Percentiles rank a stretch among this genome's conserved stretches.
These are phyloP conservation scores for Dothideomycetes sp. DNA, from an alignment of 2,329 filamentous ascomycete genomes.

Conservation along the genomic window DNA sequence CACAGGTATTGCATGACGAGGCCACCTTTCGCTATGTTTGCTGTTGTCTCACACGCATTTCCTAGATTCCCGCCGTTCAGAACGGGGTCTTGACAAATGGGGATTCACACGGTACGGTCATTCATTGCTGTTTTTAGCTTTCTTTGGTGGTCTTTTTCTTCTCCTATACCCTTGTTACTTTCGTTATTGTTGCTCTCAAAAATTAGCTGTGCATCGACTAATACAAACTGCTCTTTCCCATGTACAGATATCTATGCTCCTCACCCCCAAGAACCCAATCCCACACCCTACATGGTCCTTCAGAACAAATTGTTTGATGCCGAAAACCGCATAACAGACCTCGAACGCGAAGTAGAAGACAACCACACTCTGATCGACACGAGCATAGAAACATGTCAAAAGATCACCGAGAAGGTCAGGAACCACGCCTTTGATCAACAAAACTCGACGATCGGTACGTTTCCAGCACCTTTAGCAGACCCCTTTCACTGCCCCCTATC, in stretches of 20 bases:
- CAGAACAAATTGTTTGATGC: constrained; percentile 5
- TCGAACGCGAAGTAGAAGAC: constrained; percentile 21
- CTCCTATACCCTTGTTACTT: constrained; percentile 1
- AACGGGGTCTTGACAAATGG: constrained; percentile 7
- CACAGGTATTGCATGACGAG: constrained; percentile 10
- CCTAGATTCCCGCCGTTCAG: constrained; percentile 1
- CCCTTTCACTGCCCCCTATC: too few relatives aligned
- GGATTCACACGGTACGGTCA: constrained; percentile 6
- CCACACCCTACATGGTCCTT: neutral
- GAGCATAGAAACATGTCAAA: constrained; percentile 34
- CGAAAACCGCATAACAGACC: constrained; percentile 19
- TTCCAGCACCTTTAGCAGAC: too few relatives aligned
- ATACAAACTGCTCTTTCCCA: constrained; percentile 5
- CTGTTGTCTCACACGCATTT: neutral
- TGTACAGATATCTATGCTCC: constrained; percentile 2
- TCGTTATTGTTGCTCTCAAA: neutral
- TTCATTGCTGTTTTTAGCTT: too few relatives aligned
- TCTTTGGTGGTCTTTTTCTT: neutral
- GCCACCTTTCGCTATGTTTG: neutral
- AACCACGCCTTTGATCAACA: constrained; percentile 33
- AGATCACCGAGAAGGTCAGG: constrained; percentile 24
- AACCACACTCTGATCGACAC: constrained; percentile 13
- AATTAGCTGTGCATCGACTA: constrained; percentile 1
- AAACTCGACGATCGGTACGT: constrained; percentile 33
- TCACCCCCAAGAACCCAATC: too few relatives aligned